Evolutionary conservation across 2,329 filamentous ascomycete species (phyloP).

Genomic region (Emergomyces orientalis): DNA sequence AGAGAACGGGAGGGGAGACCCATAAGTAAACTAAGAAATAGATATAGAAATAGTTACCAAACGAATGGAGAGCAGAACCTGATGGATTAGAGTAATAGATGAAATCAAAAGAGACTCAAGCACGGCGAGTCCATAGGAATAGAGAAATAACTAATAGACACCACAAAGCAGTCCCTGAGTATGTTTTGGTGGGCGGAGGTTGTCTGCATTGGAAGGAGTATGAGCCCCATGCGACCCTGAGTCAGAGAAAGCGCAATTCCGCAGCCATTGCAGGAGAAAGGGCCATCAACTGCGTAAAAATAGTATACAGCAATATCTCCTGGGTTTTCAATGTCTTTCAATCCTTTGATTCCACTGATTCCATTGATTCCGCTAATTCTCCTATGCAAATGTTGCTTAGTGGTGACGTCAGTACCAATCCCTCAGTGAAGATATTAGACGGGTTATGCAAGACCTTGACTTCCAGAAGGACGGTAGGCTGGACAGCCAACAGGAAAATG

Average conservation of each 20-base stretch:
- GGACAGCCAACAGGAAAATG: neutral
- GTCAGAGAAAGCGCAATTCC: constrained; percentile 1
- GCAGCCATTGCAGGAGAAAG: neutral
- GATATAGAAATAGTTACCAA: neutral
- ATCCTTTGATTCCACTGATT: neutral
- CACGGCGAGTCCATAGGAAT: neutral
- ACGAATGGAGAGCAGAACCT: constrained; percentile 1
- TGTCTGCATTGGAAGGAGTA: neutral
- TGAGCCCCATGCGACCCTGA: neutral
- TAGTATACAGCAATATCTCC: neutral
- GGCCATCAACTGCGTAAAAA: neutral
- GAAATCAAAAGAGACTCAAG: neutral
- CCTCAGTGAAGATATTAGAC: neutral
- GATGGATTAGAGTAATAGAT: neutral
- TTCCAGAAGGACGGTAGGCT: neutral
- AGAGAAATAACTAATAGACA: neutral
- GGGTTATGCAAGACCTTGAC: neutral
- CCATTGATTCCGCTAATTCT: neutral
- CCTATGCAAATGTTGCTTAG: neutral
- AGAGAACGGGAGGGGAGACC: neutral
- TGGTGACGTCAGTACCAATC: neutral
- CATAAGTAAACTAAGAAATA: constrained; percentile 1
- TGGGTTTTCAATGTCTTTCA: neutral
- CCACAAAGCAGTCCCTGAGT: neutral
- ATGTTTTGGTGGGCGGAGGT: neutral